Conservation (phyloP, 1,284 basidiomycete species). For the Ceratobasidium sp. region DNA sequence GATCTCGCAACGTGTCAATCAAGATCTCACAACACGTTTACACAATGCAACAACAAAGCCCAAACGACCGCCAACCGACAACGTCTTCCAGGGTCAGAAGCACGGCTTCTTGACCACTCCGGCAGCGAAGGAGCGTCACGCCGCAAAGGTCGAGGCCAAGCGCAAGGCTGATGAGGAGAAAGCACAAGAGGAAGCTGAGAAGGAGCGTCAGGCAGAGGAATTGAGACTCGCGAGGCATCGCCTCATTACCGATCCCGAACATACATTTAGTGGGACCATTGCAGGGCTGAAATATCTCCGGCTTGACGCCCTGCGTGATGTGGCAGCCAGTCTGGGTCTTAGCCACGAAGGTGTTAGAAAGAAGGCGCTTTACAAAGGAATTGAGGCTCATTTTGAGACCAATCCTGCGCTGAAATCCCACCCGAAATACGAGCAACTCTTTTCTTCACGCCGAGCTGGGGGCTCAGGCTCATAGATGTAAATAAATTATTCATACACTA, state of each 20-base stretch:
- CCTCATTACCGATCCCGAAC: neutral
- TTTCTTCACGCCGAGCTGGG: too few relatives aligned
- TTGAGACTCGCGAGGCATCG: neutral
- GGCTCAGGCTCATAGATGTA: too few relatives aligned
- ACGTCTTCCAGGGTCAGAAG: slow-evolving; percentile 1
- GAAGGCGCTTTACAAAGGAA: too few relatives aligned
- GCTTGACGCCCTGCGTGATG: neutral
- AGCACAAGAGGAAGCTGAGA: neutral
- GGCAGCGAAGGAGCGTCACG: neutral
- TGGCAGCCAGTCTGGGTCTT: too few relatives aligned
- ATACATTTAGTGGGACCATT: neutral
- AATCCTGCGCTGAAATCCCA: too few relatives aligned
- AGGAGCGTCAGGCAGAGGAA: neutral
- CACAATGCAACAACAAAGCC: neutral
- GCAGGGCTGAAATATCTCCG: neutral
- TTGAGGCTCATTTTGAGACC: too few relatives aligned
- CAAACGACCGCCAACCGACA: neutral
- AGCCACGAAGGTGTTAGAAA: too few relatives aligned
- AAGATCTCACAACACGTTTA: neutral
- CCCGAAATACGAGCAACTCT: too few relatives aligned
- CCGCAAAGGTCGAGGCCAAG: neutral
- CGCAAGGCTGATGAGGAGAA: neutral
- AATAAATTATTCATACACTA: too few relatives aligned
- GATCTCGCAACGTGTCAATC: neutral
- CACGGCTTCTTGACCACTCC: neutral